Conservation (phyloP, 208 protist species). For the Spongospora subterranea region DNA sequence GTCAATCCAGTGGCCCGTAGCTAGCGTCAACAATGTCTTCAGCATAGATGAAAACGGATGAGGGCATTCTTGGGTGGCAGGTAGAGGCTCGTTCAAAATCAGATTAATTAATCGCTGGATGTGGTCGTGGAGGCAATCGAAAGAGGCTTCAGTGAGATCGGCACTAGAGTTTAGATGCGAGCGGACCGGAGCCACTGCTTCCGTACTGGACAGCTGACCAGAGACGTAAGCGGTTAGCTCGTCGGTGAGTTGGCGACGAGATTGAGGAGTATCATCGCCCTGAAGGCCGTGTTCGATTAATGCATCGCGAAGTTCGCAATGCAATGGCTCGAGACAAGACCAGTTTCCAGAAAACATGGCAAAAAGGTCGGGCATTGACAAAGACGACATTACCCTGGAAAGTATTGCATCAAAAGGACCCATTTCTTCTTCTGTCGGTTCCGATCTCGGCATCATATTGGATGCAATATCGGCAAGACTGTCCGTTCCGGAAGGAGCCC, state of each 20-base stretch:
- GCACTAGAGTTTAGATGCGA: neutral
- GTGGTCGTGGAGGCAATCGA: neutral
- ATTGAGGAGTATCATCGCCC: neutral
- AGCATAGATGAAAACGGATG: neutral
- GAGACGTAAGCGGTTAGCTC: neutral
- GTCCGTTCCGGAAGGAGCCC: neutral
- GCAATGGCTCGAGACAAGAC: constrained; percentile 7
- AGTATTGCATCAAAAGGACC: neutral
- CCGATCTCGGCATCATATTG: neutral
- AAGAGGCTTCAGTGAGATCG: neutral
- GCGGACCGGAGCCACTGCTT: neutral
- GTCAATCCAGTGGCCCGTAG: constrained; percentile 13
- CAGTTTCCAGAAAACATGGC: constrained; percentile 8
- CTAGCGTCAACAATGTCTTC: neutral
- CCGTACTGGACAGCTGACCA: neutral
- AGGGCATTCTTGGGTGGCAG: too few relatives aligned
- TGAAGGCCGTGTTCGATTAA: neutral
- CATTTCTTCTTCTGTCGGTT: neutral
- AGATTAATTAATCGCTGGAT: neutral
- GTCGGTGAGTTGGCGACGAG: constrained; percentile 26
- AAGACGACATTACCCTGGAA: neutral
- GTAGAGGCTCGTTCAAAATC: neutral
- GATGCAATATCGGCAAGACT: constrained; percentile 1
- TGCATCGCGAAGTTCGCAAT: neutral
- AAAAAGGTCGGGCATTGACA: constrained; percentile 26